Evolutionary conservation across 192 early-diverging fungal species (phyloP).

Genomic region (Coemansia sp.): DNA sequence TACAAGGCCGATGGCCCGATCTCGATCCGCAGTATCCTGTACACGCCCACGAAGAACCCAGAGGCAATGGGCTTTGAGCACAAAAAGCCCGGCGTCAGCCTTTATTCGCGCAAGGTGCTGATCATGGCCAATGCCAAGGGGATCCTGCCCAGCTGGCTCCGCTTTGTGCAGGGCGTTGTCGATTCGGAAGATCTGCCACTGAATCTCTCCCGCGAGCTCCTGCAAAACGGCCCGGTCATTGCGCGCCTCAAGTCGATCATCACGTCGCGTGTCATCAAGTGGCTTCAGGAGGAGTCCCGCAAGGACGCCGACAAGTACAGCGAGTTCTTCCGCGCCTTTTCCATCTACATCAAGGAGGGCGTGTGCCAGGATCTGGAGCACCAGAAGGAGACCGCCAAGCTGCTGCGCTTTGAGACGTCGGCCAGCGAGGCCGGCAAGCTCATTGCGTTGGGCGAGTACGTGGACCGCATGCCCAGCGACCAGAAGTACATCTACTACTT

Average conservation of each 20-base stretch:
- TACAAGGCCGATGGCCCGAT: conserved; percentile 94
- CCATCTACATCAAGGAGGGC: conserved; percentile 81
- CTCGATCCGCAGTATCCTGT: conserved; percentile 89
- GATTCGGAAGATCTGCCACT: conserved; percentile 98
- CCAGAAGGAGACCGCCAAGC: conserved; percentile 72
- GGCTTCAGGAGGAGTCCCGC: conserved; percentile 71
- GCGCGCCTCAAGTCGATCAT: conserved; percentile 84
- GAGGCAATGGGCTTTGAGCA: conserved; percentile 53
- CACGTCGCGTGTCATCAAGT: conserved; percentile 86
- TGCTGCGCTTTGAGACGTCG: conserved; percentile 83
- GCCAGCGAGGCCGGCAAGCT: conserved; percentile 48
- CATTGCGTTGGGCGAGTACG: conserved; percentile 73
- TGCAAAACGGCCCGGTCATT: conserved; percentile 85
- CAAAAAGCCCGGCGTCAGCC: conserved; percentile 77
- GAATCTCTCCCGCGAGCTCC: conserved; percentile 96
- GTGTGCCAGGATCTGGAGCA: conserved; percentile 80
- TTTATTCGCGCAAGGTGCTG: conserved; percentile 96
- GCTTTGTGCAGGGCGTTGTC: conserved; percentile 92
- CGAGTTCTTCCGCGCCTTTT: conserved; percentile 75
- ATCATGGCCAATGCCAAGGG: conserved; percentile 91
- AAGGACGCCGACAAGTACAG: conserved; percentile 66
- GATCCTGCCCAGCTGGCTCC: conserved; percentile 86
- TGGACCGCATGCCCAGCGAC: conserved; percentile 83
- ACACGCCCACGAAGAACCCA: conserved; percentile 70
- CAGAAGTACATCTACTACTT: conserved; percentile 92